A percentile compares a stretch with the other conserved stretches of the same genome.
phyloP scores from a whole-genome alignment of 331 rosid species.

The Rosa hybrid region DNA sequence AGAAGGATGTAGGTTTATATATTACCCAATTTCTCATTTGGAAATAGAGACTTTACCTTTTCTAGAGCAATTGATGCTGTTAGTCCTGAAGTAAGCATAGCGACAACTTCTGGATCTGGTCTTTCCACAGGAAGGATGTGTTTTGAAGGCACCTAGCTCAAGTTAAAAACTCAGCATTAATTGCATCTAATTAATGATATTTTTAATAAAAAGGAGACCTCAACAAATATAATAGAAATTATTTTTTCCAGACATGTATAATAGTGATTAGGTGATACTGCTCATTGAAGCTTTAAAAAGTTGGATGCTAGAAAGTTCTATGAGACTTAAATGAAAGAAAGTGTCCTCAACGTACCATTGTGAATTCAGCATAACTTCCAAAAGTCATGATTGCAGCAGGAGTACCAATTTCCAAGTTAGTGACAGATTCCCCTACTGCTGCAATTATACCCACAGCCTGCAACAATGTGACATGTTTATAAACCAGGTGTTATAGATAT shows the following conservation, averaged over 20 bases:
- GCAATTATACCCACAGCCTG: conserved; percentile 94
- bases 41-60: conserved; percentile 50
- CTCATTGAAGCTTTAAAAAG: neutral
- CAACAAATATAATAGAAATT: neutral
- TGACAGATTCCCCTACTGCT: conserved; percentile 79
- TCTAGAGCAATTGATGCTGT: conserved; percentile 93
- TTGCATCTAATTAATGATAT: neutral
- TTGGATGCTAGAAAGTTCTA: neutral
- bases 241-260: neutral
- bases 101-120: conserved; percentile 98
- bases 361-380: conserved; percentile 92
- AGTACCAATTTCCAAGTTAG: conserved; percentile 70
- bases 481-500: conserved; percentile 24
- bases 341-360: conserved; percentile 36
- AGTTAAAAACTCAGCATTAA: conserved; percentile 26
- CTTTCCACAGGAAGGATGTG: conserved; percentile 85
- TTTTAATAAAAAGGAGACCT: neutral
- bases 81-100: conserved; percentile 97
- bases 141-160: conserved; percentile 73
- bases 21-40: neutral
- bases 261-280: neutral
- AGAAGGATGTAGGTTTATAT: neutral
- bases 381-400: conserved; percentile 90
- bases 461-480: conserved; percentile 26
- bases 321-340: neutral